Evolutionary conservation across 75 land plant genomes (phyloP).

Genomic region (Cryptomeria japonica): DNA sequence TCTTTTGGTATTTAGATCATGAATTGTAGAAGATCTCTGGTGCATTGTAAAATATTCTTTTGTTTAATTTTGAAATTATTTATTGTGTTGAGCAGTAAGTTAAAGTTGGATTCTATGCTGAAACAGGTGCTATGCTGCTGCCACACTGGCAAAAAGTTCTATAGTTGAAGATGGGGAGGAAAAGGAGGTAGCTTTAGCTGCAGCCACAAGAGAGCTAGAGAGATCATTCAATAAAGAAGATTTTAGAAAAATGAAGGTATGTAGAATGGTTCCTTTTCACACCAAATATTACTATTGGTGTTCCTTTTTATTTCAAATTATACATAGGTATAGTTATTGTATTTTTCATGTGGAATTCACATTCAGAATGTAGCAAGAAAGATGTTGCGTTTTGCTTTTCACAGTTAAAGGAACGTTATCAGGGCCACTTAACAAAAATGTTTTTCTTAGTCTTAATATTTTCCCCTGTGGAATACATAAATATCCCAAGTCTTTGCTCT

Average conservation of each 20-base stretch:
- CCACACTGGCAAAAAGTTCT: conserved; percentile 54
- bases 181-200: conserved; percentile 65
- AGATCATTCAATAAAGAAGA: conserved; percentile 78
- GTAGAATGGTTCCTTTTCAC: conserved; percentile 53
- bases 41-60: not conserved
- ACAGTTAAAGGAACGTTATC: not conserved
- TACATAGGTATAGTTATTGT: not conserved
- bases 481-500: not conserved
- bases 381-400: not conserved
- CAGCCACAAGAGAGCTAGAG: conserved; percentile 84
- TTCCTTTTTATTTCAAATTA: not conserved
- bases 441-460: not conserved
- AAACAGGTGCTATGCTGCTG: conserved; percentile 66
- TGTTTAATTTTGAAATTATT: not conserved
- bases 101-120: not conserved
- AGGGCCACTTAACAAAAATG: not conserved
- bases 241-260: conserved; percentile 85
- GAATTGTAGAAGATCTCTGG: not conserved
- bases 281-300: not conserved
- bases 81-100: not conserved
- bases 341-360: not conserved
- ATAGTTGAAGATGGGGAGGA: conserved; percentile 51
- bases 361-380: not conserved
- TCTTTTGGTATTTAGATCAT: not conserved
- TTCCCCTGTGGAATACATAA: not conserved